Base-by-base conservation (phyloP, 225 moss, liverwort and hornwort species). In the Physcomitrium patens region DNA sequence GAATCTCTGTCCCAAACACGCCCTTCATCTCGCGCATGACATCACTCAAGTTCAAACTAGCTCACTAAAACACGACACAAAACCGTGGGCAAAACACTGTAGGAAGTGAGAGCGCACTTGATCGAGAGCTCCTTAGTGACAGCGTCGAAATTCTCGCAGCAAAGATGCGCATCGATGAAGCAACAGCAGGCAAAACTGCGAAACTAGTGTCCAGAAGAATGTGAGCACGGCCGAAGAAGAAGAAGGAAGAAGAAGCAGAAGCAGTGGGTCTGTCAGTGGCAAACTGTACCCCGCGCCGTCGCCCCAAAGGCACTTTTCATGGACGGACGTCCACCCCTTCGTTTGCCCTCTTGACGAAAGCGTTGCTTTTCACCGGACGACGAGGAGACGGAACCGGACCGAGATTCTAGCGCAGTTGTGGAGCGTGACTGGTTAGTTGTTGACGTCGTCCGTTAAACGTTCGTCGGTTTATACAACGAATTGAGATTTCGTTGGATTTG, bases 131-230 rank as follows among this genome's bases (percentile, higher is more conserved):
- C n/a, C 14, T 8, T 14, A 8, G 41, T 3, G 17, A 15, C 68
- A 5, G 10, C n/a, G 0, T 11, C 9, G 56, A 23, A 69, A 57
- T 50, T 71, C 71, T 49, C 15, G 3, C 27, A 58, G 50, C 59
- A 46, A 12, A 24, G 8, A 46, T 22, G 58, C 68, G 17, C 76
- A 76, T 68, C 76, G 43, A 20, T 37, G 63, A 37, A 52, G 83
- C 22, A n/a, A 68, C 20, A 60, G 55, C 46, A 26, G 51, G 48
- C 57, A 60, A 24, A 19, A 53, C 3, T 1, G 23, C 8, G 24
- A 20, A 54, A 60, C 4, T 16, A 50, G 28, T 69, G 24, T 15
- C 60, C 26, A 5, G 61, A 24, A 51, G 6, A 27, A 12, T 49
- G 47, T 24, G 43, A 1, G 14, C 8, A 2, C 3, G 15, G n/a